Percentiles rank a stretch among this genome's conserved stretches.
Evolutionary conservation across 2,329 filamentous ascomycete species (phyloP).

Genomic region (Aspergillus thermomutatus): DNA sequence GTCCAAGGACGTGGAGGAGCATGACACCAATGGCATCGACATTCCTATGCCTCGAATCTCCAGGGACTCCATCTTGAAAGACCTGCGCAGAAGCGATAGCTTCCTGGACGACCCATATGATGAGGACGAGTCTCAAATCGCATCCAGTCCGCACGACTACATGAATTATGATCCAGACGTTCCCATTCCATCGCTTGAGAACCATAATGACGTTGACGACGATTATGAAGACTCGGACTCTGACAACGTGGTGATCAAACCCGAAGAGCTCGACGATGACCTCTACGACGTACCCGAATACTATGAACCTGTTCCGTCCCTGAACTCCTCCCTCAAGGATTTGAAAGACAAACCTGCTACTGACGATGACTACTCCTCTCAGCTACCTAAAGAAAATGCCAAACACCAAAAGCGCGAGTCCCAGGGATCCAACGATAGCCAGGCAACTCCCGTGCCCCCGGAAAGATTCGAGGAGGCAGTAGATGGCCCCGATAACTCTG

Average conservation of each 20-base stretch:
- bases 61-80: slow-evolving; percentile 85
- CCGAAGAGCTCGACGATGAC: slow-evolving; percentile 57
- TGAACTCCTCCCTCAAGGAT: slow-evolving; percentile 26
- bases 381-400: slow-evolving; percentile 33
- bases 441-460: slow-evolving; percentile 31
- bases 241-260: slow-evolving; percentile 64
- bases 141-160: slow-evolving; percentile 57
- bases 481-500: slow-evolving; percentile 30
- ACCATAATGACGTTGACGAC: slow-evolving; percentile 62
- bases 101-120: slow-evolving; percentile 61
- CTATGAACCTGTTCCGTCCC: slow-evolving; percentile 50
- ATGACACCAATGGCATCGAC: slow-evolving; percentile 54
- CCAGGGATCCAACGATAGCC: slow-evolving; percentile 24
- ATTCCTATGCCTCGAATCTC: slow-evolving; percentile 73
- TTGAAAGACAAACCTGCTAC: slow-evolving; percentile 34
- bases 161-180: slow-evolving; percentile 78
- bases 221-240: slow-evolving; percentile 48
- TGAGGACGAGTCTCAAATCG: slow-evolving; percentile 60
- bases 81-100: slow-evolving; percentile 68
- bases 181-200: slow-evolving; percentile 83
- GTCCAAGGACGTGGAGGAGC: slow-evolving; percentile 24
- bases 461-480: slow-evolving; percentile 29
- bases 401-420: slow-evolving; percentile 24
- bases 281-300: slow-evolving; percentile 67
- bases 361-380: slow-evolving; percentile 58